phyloP scores from a whole-genome alignment of 2,329 filamentous ascomycete genomes.

The Geosmithia putterillii region DNA sequence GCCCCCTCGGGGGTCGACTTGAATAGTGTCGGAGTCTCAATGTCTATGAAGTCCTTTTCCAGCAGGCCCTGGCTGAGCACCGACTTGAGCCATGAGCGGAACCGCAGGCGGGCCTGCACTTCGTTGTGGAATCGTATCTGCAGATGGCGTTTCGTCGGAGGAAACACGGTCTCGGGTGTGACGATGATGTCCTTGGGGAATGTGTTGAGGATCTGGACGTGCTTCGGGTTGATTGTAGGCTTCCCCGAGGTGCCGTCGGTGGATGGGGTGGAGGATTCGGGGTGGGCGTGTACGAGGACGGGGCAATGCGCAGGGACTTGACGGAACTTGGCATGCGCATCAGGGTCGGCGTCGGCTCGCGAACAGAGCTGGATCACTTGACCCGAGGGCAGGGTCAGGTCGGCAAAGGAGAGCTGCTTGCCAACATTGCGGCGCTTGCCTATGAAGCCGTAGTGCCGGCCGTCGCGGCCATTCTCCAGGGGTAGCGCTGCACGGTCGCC shows the following conservation, averaged over 20 bases:
- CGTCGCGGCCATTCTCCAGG: conserved; percentile 6
- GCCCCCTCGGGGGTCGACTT: conserved; percentile 96
- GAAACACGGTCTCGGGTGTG: conserved; percentile 60
- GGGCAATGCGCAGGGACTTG: conserved; percentile 37
- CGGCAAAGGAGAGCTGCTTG: conserved; percentile 59
- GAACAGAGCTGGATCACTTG: conserved; percentile 32
- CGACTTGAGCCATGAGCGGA: conserved; percentile 50
- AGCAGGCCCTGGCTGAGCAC: conserved; percentile 42
- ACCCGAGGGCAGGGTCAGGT: conserved; percentile 27
- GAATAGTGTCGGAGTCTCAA: conserved; percentile 91
- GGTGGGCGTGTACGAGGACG: conserved; percentile 31
- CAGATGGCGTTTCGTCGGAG: conserved; percentile 64
- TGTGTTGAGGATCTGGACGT: conserved; percentile 19
- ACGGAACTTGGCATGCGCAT: conserved; percentile 28
- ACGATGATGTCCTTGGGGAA: conserved; percentile 57
- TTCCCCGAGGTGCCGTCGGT: conserved; percentile 16
- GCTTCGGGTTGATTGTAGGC: conserved; percentile 55
- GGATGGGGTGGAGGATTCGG: conserved; percentile 9
- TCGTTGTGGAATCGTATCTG: conserved; percentile 66
- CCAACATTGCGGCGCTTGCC: conserved; percentile 55
- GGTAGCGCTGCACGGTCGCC: conserved; percentile 10
- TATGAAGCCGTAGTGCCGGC: conserved; percentile 48
- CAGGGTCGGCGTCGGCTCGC: conserved; percentile 21
- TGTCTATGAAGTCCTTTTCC: conserved; percentile 53
- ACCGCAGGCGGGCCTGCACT: conserved; percentile 55